phyloP scores from a whole-genome alignment of 2,329 filamentous ascomycete species.

The Plectosphaerella cucumerina region DNA sequence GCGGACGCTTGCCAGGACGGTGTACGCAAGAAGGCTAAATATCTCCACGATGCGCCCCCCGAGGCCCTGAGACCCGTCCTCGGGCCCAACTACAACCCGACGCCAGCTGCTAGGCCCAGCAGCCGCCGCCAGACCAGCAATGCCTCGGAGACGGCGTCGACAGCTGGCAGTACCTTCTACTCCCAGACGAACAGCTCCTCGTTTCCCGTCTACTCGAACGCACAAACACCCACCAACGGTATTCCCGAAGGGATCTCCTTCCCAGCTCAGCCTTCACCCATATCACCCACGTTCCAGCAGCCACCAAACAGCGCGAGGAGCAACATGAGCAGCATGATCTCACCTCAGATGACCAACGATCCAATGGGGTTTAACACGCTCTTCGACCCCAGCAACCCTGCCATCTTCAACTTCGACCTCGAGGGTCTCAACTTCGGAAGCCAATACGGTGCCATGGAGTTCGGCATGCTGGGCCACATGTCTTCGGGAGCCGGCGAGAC shows the following conservation, averaged over 20 bases:
- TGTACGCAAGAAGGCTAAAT: slow-evolving; percentile 97
- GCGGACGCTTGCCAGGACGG: slow-evolving; percentile 92
- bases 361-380: slow-evolving; percentile 54
- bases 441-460: slow-evolving; percentile 92
- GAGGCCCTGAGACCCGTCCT: slow-evolving; percentile 86
- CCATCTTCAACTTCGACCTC: slow-evolving; percentile 92
- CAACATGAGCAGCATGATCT: slow-evolving; percentile 38
- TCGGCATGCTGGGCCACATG: slow-evolving; percentile 95
- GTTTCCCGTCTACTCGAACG: slow-evolving; percentile 48
- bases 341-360: slow-evolving; percentile 45
- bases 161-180: slow-evolving; percentile 41
- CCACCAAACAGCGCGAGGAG: slow-evolving; percentile 26
- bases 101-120: slow-evolving; percentile 35
- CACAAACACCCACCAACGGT: slow-evolving; percentile 36
- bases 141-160: slow-evolving; percentile 36
- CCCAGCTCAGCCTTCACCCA: slow-evolving; percentile 65
- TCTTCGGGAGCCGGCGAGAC: slow-evolving; percentile 83
- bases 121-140: slow-evolving; percentile 31
- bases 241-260: slow-evolving; percentile 51
- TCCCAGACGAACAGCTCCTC: slow-evolving; percentile 39
- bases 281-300: slow-evolving; percentile 67
- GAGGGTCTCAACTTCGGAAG: slow-evolving; percentile 94
- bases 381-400: slow-evolving; percentile 89
- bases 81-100: slow-evolving; percentile 64
- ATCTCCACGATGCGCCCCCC: slow-evolving; percentile 91